Conservation (phyloP, 2,329 filamentous ascomycete genomes). For the Aphanocladium album region DNA sequence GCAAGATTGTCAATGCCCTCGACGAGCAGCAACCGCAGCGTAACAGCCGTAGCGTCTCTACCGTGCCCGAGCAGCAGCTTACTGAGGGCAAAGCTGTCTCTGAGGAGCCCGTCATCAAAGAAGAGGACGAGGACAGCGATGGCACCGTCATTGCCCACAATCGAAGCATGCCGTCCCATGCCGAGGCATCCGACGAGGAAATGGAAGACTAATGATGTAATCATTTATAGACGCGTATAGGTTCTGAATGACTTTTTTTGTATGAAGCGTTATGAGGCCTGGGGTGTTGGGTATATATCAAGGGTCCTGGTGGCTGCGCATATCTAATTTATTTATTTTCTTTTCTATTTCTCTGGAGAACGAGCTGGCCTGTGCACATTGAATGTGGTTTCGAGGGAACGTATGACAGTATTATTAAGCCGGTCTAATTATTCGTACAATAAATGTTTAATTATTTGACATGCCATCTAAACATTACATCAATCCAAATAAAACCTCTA, state of each 20-base stretch:
- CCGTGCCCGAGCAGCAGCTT: conserved; percentile 25
- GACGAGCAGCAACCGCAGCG: conserved; percentile 40
- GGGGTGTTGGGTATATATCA: conserved; percentile 7
- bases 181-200: conserved; percentile 25
- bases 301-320: conserved; percentile 1
- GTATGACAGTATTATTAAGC: neutral
- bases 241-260: neutral
- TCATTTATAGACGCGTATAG: neutral
- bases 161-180: conserved; percentile 18
- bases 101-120: conserved; percentile 42
- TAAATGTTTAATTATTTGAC: neutral
- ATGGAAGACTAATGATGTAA: conserved; percentile 20
- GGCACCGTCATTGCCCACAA: conserved; percentile 27
- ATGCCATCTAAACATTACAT: neutral
- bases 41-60: conserved; percentile 41
- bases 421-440: neutral
- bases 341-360: neutral
- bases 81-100: conserved; percentile 35
- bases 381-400: neutral
- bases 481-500: conserved; percentile 1
- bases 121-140: conserved; percentile 41
- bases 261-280: conserved; percentile 6
- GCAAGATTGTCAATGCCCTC: conserved; percentile 61
- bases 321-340: neutral
- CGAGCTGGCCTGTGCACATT: neutral